These are phyloP conservation scores for Dothistroma pini DNA, from an alignment of 2,329 filamentous ascomycete genomes.

Conservation along the genomic window DNA sequence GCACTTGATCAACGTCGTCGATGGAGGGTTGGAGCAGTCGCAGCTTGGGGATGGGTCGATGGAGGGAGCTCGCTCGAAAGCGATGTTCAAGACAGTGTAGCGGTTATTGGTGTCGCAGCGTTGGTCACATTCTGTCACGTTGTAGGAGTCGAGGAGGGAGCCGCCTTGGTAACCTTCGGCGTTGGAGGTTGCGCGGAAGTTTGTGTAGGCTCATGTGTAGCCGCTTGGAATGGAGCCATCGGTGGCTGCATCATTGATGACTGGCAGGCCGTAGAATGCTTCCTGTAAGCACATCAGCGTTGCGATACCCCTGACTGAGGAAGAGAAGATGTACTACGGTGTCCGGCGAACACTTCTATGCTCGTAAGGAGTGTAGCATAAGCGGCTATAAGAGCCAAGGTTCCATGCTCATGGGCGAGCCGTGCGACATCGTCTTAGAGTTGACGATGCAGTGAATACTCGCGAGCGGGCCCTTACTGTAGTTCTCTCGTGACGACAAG, in stretches of 20 bases:
- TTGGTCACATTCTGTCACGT: constrained; percentile 13
- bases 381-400: constrained; percentile 44
- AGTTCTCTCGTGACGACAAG: background rate
- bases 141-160: constrained; percentile 13
- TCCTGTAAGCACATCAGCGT: background rate
- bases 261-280: background rate
- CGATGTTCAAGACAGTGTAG: constrained; percentile 23
- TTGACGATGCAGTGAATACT: background rate
- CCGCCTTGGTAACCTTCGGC: constrained; percentile 19
- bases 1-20: constrained; percentile 39
- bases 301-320: background rate
- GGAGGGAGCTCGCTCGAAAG: constrained; percentile 16
- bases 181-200: constrained; percentile 17
- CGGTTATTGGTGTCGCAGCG: constrained; percentile 17
- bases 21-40: constrained; percentile 34
- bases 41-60: constrained; percentile 3
- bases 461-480: background rate
- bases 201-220: constrained; percentile 14
- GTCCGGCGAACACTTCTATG: constrained; percentile 24
- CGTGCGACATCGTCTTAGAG: constrained; percentile 8
- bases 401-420: constrained; percentile 13
- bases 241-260: constrained; percentile 1
- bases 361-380: constrained; percentile 40
- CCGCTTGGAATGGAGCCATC: constrained; percentile 8
- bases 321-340: background rate